Evolutionary conservation across 768 basidiomycete genomes (phyloP), one percentile per base, ranked within the genome.

Genomic region (Lentinula lateritia): DNA sequence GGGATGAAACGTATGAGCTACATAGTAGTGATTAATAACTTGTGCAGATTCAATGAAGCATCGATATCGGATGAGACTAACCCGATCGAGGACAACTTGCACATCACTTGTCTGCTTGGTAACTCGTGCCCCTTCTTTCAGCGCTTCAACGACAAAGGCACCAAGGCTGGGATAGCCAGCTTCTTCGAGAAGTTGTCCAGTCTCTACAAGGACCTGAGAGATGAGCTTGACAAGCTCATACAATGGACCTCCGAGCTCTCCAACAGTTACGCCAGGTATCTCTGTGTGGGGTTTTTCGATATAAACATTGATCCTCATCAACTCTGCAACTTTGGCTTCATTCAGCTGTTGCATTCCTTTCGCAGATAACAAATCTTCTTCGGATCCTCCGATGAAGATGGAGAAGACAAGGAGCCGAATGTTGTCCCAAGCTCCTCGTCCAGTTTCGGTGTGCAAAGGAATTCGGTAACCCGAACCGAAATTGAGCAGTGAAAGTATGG

Each of bases 401-500:
- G 85, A 81, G 67, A 93, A 85, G 35, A 84, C 78, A 55, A 95
- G 81, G 2, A 85, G 87, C 56, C 89, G 82, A 67, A 94, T 90
- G 60, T 84, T 85, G 71, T 95, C 90, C 82, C 87, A 93, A 63
- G 92, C 91, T 20, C 93, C 92, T 45, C 91, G 85, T 13, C 87
- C 85, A 2, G 88, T 88, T 60, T 84, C 83, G 13, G 74, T 73
- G 71, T 91, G 92, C 42, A 95, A 79, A 5, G 88, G 84, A 5
- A 80, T 76, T 28, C 91, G 88, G 71, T 90, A 95, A 39, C 90
- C 90, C 1, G 90, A 91, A 5, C 82, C 90, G 70, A 95, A 92
- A 71, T 94, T 94, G 38, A 96, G 80, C 15, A 94, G 78, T 2
- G 87, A 85, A 45, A 94, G 83, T 7, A 91, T 72, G 50, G 87